Evolutionary conservation across 768 basidiomycete species (phyloP).

Genomic region (Dioszegia crocea): DNA sequence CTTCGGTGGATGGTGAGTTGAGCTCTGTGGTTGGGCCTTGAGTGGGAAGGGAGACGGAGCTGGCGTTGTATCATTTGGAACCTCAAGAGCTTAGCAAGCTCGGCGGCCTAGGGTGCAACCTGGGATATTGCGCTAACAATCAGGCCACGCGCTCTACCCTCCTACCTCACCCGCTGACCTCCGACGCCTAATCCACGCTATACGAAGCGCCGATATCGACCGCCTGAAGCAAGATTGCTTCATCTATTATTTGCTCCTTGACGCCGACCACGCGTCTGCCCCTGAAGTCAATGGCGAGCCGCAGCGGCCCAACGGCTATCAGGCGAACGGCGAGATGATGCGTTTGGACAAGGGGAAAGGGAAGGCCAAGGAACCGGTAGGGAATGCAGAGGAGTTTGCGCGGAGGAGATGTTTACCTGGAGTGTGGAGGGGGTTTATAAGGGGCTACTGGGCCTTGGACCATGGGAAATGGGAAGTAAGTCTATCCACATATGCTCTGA

Average conservation of each 20-base stretch:
- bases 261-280: constrained; percentile 16
- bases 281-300: not conserved
- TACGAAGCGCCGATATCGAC: constrained; percentile 27
- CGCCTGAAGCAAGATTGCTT: constrained; percentile 41
- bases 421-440: constrained; percentile 40
- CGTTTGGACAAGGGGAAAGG: constrained; percentile 6
- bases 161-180: constrained; percentile 31
- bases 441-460: constrained; percentile 42
- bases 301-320: not conserved
- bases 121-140: not conserved
- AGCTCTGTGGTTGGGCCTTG: not conserved
- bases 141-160: constrained; percentile 33
- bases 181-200: constrained; percentile 26
- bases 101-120: not conserved
- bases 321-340: constrained; percentile 15
- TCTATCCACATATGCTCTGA: not conserved
- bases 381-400: constrained; percentile 26
- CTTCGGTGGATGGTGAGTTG: constrained; percentile 32
- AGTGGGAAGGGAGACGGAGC: too few species aligned
- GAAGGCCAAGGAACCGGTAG: not conserved
- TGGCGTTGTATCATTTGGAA: too few species aligned
- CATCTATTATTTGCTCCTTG: constrained; percentile 37
- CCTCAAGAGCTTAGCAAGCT: not conserved
- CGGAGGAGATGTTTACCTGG: constrained; percentile 29
- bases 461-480: constrained; percentile 38